phyloP scores from a whole-genome alignment of 306 rosid species.

The Albizia julibrissin region DNA sequence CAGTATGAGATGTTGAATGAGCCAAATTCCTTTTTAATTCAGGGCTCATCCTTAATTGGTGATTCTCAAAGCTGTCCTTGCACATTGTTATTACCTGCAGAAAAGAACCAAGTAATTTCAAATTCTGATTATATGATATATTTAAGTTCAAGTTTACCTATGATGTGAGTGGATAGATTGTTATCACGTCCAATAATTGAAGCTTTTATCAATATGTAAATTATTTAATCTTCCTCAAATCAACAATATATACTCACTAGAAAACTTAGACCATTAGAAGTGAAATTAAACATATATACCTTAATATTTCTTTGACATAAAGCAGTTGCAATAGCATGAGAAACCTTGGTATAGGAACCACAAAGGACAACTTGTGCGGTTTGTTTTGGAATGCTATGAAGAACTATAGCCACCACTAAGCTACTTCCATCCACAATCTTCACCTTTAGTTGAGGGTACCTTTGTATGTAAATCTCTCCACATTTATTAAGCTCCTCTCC shows the following conservation, averaged over 20 bases:
- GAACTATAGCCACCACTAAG: conserved; percentile 60
- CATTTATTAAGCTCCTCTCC: conserved; percentile 59
- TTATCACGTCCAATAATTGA: background rate
- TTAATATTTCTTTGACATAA: conserved; percentile 61
- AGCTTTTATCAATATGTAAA: background rate
- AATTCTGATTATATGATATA: background rate
- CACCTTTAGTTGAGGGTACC: conserved; percentile 54
- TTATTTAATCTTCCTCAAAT: background rate
- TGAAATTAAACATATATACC: conserved; percentile 36
- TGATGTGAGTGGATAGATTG: background rate
- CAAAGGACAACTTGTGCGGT: conserved; percentile 55
- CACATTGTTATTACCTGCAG: conserved; percentile 49
- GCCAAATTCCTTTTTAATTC: conserved; percentile 39
- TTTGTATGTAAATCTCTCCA: conserved; percentile 60
- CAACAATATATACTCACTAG: background rate
- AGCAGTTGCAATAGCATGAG: conserved; percentile 55
- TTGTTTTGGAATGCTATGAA: conserved; percentile 60
- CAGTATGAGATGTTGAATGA: conserved; percentile 38
- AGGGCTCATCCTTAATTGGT: conserved; percentile 37
- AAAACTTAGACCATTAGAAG: background rate
- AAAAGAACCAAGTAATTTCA: background rate
- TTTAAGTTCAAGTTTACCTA: background rate
- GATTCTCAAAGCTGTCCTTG: conserved; percentile 47
- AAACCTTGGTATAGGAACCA: conserved; percentile 62
- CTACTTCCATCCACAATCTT: conserved; percentile 85